These are phyloP conservation scores for Lachancea sp. DNA, from an alignment of 805 yeast genomes.

Conservation along the genomic window DNA sequence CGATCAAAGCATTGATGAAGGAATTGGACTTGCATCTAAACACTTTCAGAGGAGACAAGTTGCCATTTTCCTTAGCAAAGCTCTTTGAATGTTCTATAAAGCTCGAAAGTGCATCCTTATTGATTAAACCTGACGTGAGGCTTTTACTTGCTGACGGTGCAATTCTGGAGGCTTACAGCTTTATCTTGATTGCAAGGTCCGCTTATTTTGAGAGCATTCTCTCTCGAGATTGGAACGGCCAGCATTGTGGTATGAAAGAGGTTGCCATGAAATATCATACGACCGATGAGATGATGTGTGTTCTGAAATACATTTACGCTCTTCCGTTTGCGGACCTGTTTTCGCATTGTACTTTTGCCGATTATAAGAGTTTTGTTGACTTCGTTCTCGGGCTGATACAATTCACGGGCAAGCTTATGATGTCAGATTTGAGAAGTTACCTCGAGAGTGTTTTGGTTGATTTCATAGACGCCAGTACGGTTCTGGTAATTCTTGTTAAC, in stretches of 20 bases:
- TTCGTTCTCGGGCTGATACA: constrained; percentile 51
- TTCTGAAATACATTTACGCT: constrained; percentile 56
- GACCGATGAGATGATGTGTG: constrained; percentile 38
- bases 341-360: constrained; percentile 15
- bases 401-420: constrained; percentile 54
- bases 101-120: not conserved
- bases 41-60: constrained; percentile 3
- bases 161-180: constrained; percentile 40
- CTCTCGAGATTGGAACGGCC: constrained; percentile 46
- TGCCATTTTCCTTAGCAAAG: not conserved
- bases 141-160: constrained; percentile 44
- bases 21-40: constrained; percentile 4
- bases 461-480: constrained; percentile 54
- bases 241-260: constrained; percentile 7
- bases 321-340: constrained; percentile 15
- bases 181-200: constrained; percentile 49
- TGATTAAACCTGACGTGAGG: constrained; percentile 34
- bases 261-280: constrained; percentile 40
- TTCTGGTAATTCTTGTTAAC: constrained; percentile 47
- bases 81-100: not conserved
- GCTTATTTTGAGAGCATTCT: constrained; percentile 58
- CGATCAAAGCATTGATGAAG: constrained; percentile 4
- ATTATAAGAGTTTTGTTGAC: constrained; percentile 13
- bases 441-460: constrained; percentile 57
- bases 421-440: constrained; percentile 51